Percentiles rank a stretch among this genome's conserved stretches.
These are phyloP conservation scores for Adansonia madagascariensis DNA, from an alignment of 441 rosid genomes.

Conservation along the genomic window DNA sequence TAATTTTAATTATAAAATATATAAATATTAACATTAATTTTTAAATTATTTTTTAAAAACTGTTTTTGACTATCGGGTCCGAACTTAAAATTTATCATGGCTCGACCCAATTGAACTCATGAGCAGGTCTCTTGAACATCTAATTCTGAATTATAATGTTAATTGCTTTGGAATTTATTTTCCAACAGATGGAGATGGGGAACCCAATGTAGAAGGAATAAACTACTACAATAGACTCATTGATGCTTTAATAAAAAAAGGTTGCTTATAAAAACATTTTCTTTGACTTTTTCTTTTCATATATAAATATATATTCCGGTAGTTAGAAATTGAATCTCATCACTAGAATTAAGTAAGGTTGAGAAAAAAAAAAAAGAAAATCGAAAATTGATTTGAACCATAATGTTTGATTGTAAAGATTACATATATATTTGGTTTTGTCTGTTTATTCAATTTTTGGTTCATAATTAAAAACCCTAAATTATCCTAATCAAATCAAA, in stretches of 20 bases:
- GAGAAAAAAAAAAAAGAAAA: too few species aligned
- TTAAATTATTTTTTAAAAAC: not conserved
- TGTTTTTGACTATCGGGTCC: too few species aligned
- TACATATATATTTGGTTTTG: too few species aligned
- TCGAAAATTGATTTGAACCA: too few species aligned
- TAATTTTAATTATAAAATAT: too few species aligned
- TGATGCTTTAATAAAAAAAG: slow-evolving; percentile 67
- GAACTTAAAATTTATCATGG: too few species aligned
- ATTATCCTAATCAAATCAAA: too few species aligned
- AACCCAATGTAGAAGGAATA: slow-evolving; percentile 67
- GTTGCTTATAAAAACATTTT: slow-evolving; percentile 23
- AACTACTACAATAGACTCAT: slow-evolving; percentile 68
- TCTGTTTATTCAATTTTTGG: too few species aligned
- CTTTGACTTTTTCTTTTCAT: not conserved
- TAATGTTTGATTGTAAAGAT: too few species aligned
- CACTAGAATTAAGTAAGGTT: not conserved
- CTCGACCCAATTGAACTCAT: too few species aligned
- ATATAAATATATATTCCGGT: not conserved
- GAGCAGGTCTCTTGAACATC: not conserved
- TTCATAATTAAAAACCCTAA: too few species aligned
- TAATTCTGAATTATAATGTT: slow-evolving; percentile 2
- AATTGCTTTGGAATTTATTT: slow-evolving; percentile 28
- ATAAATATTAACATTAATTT: not conserved
- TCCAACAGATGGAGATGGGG: slow-evolving; percentile 77
- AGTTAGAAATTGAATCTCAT: not conserved